Conservation (phyloP, 208 protist genomes). For the Trypanosoma vivax region DNA sequence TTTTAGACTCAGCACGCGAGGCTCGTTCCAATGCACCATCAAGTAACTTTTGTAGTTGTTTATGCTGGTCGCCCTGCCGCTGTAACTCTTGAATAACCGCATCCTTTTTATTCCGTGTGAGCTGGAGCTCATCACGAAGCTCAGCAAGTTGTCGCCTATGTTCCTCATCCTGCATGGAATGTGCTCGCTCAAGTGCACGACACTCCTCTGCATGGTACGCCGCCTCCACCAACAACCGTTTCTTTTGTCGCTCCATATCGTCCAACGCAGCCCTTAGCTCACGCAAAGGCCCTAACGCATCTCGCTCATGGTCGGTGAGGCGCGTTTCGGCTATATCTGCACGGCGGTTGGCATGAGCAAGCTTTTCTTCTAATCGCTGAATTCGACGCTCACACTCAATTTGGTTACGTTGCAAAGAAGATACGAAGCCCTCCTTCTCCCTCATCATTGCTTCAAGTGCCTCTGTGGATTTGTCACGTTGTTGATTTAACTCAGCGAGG, state of each 20-base stretch:
- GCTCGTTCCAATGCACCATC: conserved; percentile 7
- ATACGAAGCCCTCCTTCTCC: conserved; percentile 45
- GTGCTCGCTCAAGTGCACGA: conserved; percentile 3
- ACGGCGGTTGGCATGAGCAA: conserved; percentile 40
- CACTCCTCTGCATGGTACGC: conserved; percentile 10
- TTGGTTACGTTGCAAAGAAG: conserved; percentile 28
- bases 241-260: conserved; percentile 28
- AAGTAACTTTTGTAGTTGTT: background rate
- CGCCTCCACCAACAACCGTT: conserved; percentile 10
- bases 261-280: conserved; percentile 53
- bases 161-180: conserved; percentile 3
- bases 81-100: conserved; percentile 4
- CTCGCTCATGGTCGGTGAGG: conserved; percentile 41
- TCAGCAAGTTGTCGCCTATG: conserved; percentile 7
- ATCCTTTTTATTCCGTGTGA: conserved; percentile 3
- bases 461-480: conserved; percentile 28
- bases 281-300: conserved; percentile 34
- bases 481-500: conserved; percentile 16
- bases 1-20: conserved; percentile 6
- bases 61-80: conserved; percentile 1
- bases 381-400: conserved; percentile 49
- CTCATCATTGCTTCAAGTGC: conserved; percentile 10
- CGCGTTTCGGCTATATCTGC: conserved; percentile 50
- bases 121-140: conserved; percentile 14
- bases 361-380: conserved; percentile 40